Percentiles rank a stretch among this genome's conserved stretches.
phyloP scores from a whole-genome alignment of 2,329 filamentous ascomycete species.

The Aspergillus cejpii region DNA sequence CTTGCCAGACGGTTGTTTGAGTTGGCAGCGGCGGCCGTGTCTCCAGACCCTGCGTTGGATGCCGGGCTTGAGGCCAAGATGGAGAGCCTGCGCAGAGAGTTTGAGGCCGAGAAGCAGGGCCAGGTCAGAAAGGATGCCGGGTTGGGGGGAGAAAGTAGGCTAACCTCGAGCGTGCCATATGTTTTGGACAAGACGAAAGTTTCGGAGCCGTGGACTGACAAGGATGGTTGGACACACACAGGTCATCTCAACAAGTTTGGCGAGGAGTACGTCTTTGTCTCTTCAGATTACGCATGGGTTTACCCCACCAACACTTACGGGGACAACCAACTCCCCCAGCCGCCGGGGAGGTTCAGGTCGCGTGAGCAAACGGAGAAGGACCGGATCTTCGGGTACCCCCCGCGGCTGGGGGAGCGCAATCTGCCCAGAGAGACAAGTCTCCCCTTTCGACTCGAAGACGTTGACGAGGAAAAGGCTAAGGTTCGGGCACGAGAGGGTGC shows the following conservation, averaged over 20 bases:
- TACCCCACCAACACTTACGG: conserved; percentile 26
- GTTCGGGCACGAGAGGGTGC: conserved; percentile 22
- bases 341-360: conserved; percentile 24
- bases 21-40: conserved; percentile 13
- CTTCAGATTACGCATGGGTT: conserved; percentile 20
- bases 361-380: conserved; percentile 25
- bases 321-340: conserved; percentile 20
- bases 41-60: conserved; percentile 8
- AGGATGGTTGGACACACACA: conserved; percentile 28
- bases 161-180: conserved; percentile 9
- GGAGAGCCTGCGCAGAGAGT: conserved; percentile 12
- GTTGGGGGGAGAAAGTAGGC: conserved; percentile 12
- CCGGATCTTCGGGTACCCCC: conserved; percentile 29
- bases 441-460: conserved; percentile 22
- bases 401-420: conserved; percentile 27
- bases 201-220: conserved; percentile 23
- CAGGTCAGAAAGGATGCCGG: neutral
- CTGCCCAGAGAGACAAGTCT: conserved; percentile 16
- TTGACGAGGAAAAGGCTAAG: conserved; percentile 18
- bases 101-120: neutral
- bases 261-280: conserved; percentile 25
- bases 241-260: conserved; percentile 25
- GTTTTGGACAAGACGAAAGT: conserved; percentile 14
- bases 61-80: conserved; percentile 13
- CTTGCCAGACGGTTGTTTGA: conserved; percentile 14